phyloP scores from a whole-genome alignment of 805 yeast genomes.

The Maudiozyma barnettii region DNA sequence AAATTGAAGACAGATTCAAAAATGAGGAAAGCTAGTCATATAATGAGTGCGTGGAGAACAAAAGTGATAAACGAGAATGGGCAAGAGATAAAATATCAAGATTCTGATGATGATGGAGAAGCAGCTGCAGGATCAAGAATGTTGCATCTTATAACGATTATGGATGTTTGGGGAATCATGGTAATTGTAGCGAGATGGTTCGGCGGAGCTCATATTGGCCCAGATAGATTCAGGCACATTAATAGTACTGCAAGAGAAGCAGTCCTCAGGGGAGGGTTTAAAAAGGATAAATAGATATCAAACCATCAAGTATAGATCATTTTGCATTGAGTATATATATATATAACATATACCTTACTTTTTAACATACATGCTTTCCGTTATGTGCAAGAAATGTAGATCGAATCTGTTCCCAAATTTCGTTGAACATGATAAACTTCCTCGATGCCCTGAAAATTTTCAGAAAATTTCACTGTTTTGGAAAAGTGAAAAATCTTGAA shows the following conservation, averaged over 20 bases:
- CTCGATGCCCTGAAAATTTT: constrained; percentile 1
- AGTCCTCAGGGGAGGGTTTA: constrained; percentile 51
- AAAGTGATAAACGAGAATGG: constrained; percentile 27
- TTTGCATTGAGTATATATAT: not conserved
- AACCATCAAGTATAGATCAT: not conserved
- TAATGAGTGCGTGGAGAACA: constrained; percentile 83
- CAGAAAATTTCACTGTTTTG: not conserved
- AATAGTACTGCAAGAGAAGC: constrained; percentile 85
- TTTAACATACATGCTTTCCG: too few relatives aligned
- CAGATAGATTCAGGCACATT: constrained; percentile 90
- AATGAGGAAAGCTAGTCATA: constrained; percentile 61
- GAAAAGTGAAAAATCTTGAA: not conserved
- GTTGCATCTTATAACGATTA: constrained; percentile 64
- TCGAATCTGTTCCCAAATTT: not conserved
- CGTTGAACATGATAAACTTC: not conserved
- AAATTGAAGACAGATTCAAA: constrained; percentile 53
- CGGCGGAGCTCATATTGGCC: constrained; percentile 86
- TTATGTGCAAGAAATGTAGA: too few relatives aligned
- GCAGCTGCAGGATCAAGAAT: constrained; percentile 89
- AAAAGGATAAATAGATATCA: not conserved
- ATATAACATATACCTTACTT: too few relatives aligned
- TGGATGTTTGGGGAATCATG: constrained; percentile 76
- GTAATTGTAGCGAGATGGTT: constrained; percentile 85
- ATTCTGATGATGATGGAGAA: constrained; percentile 96
- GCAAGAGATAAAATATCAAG: constrained; percentile 46